Evolutionary conservation across 495 filamentous ascomycete genomes (phyloP), one percentile per base, ranked within the genome.

Genomic region (Hamigera avellanea): DNA sequence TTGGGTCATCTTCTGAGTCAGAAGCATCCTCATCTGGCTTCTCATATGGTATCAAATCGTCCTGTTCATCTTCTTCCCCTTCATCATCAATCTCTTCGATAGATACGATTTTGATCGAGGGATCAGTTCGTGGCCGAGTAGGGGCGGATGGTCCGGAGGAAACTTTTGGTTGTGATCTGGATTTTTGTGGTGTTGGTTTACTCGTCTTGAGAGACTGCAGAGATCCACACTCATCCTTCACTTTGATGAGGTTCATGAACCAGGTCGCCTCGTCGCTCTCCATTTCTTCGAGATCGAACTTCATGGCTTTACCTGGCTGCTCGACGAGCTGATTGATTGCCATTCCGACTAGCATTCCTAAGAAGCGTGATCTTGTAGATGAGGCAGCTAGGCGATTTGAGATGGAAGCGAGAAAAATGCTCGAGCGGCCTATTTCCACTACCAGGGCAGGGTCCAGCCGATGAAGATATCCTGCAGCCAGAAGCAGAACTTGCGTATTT

Each of bases 21-120:
- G 86, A 82, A 2, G 73, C 67, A 48, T 99, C 93, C n/a, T 83
- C 88, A 52, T 93, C 91, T 0, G 88, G 87, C 50, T 95, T 95
- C 19, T 72, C 77, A 51, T 95, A 96, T 3, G 84, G 78, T 8
- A 76, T 65, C 0, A 96, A 61, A 39, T 84, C 84, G 8, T 85
- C 79, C 35, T 86, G 76, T 39, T 86, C 78, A 1, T 59, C 65
- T 3, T 69, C 58, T 8, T 58, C 60, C 9, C 63, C 39, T 6
- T 41, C 45, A 8, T 54, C 49, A 26, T 75, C 68, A 15, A 91
- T 64, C 46, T 87, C 81, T 46, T 86, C 81, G 19, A 85, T 74
- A 25, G 66, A 53, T 29, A 73, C 72, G 17, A 86, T 74, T 37
- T 66, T 76, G 14, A 59, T 69, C 47, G 32, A 52, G 12, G 41